Conservation (phyloP, 2,329 filamentous ascomycete species). For the Fusarium begoniae region DNA sequence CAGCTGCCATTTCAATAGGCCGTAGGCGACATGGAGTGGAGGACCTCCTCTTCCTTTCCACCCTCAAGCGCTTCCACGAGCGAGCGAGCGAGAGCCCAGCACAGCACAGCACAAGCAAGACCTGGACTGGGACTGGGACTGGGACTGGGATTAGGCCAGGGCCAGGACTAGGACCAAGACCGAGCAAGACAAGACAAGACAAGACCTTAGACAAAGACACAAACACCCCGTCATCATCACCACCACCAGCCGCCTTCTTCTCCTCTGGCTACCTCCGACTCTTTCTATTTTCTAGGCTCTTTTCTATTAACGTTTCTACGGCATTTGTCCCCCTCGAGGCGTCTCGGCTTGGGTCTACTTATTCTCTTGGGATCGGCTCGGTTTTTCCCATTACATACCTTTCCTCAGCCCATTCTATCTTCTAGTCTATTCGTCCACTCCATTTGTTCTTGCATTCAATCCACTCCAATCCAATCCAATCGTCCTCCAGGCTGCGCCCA, state of each 20-base stretch:
- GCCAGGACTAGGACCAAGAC: conserved; percentile 13
- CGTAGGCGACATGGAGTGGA: conserved; percentile 15
- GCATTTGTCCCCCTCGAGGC: conserved; percentile 10
- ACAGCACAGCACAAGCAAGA: conserved; percentile 9
- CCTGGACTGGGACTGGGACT: not conserved
- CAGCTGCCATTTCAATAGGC: conserved; percentile 14
- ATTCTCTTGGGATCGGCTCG: conserved; percentile 21
- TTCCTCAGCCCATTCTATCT: conserved; percentile 27
- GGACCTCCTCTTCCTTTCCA: conserved; percentile 37
- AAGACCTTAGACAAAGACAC: conserved; percentile 27
- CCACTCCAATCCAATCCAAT: conserved; percentile 31
- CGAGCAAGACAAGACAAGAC: conserved; percentile 12
- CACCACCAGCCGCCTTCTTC: conserved; percentile 25
- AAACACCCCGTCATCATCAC: conserved; percentile 34
- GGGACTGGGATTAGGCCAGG: not conserved
- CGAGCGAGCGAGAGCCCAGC: conserved; percentile 1
- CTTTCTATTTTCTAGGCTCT: conserved; percentile 7
- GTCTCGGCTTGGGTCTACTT: conserved; percentile 19
- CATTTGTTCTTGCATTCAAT: conserved; percentile 17
- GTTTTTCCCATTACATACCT: conserved; percentile 19
- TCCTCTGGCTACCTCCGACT: conserved; percentile 19
- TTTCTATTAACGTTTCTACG: conserved; percentile 9
- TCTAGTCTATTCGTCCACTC: conserved; percentile 21
- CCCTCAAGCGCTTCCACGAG: conserved; percentile 31
- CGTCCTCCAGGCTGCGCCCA: conserved; percentile 20